These are phyloP conservation scores for Ostreobium quekettii DNA, from an alignment of 139 green algal species.

Conservation along the genomic window DNA sequence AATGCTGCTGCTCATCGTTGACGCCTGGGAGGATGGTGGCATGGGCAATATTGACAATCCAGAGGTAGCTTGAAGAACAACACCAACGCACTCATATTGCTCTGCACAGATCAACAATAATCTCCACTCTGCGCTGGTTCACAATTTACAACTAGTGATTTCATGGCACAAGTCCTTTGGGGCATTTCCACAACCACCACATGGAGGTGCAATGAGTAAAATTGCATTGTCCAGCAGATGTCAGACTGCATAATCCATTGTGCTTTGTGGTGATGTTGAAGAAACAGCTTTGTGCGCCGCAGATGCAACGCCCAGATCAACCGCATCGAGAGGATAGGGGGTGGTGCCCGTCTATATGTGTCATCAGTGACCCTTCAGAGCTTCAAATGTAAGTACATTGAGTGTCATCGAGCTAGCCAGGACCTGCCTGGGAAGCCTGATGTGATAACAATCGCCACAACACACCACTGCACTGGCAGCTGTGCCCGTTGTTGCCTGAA, in stretches of 20 bases:
- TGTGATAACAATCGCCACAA: too few species aligned
- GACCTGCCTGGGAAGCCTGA: too few species aligned
- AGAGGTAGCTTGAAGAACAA: too few species aligned
- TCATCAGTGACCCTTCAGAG: background rate
- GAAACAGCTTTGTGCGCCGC: background rate
- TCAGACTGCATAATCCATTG: background rate
- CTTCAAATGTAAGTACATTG: conserved; percentile 14
- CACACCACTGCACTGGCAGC: too few species aligned
- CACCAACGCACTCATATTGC: too few species aligned
- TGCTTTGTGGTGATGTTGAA: too few species aligned
- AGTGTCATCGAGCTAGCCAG: too few species aligned
- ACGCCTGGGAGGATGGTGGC: too few species aligned
- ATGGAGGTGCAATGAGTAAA: background rate
- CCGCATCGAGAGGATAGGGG: conserved; percentile 5
- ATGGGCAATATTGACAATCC: too few species aligned
- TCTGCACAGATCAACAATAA: too few species aligned
- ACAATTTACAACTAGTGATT: background rate
- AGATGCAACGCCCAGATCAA: conserved; percentile 4
- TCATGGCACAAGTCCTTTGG: background rate
- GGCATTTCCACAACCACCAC: background rate
- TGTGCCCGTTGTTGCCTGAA: too few species aligned
- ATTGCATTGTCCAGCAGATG: background rate
- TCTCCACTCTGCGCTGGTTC: background rate
- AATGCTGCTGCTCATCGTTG: too few species aligned
- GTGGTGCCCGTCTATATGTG: background rate